Conservation (phyloP, 192 early-diverging fungal species). For the Chytriomyces hyalinus region DNA sequence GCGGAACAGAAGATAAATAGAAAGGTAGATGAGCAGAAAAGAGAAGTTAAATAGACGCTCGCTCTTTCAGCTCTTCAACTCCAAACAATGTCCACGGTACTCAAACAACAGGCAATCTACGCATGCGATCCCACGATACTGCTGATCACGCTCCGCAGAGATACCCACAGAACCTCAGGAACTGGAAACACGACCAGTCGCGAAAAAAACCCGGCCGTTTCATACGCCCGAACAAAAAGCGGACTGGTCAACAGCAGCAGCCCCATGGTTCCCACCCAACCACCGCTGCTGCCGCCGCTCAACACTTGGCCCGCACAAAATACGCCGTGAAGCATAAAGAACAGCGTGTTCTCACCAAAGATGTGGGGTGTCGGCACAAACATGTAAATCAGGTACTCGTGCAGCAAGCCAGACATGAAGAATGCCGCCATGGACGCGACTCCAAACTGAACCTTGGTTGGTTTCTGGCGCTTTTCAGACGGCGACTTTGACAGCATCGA, state of each 20-base stretch:
- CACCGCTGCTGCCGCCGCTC: background rate
- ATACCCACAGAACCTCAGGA: background rate
- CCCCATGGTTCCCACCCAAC: background rate
- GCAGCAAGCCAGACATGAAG: background rate
- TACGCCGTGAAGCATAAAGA: background rate
- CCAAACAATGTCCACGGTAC: too few species aligned
- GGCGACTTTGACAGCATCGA: background rate
- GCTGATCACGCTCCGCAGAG: too few species aligned
- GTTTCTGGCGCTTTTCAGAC: background rate
- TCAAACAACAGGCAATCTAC: too few species aligned
- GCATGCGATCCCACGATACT: too few species aligned
- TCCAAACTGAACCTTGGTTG: background rate
- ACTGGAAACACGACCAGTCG: background rate
- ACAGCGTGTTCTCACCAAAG: conserved; percentile 4
- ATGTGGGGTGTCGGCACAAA: background rate
- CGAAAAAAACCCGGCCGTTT: background rate
- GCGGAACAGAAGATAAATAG: too few species aligned
- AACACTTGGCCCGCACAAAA: background rate
- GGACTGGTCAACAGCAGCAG: conserved; percentile 1
- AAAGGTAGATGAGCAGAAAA: too few species aligned
- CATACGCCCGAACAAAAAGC: conserved; percentile 8
- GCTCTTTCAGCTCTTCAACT: too few species aligned
- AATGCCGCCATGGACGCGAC: conserved; percentile 2
- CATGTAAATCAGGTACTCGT: conserved; percentile 3
- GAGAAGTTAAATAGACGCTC: too few species aligned